Conservation (phyloP, 768 basidiomycete genomes). For the Pluteus cervinus region DNA sequence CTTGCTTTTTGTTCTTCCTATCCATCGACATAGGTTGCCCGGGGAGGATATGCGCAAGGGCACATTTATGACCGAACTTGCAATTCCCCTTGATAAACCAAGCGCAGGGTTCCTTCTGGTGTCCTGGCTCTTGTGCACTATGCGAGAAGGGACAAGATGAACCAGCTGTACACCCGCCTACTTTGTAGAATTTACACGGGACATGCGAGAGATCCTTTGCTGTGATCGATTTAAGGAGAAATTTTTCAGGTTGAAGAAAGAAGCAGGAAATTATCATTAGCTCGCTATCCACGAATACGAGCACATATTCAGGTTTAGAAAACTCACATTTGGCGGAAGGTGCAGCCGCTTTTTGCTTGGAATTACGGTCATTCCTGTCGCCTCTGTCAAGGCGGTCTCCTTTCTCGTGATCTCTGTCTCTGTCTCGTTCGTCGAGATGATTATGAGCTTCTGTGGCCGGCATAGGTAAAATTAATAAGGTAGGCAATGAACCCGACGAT, state of each 20-base stretch:
- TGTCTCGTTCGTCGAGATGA: conserved; percentile 17
- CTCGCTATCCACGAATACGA: too few species aligned
- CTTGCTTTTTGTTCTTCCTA: conserved; percentile 93
- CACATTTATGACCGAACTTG: conserved; percentile 73
- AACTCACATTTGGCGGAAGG: too few species aligned
- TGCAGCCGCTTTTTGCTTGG: conserved; percentile 23
- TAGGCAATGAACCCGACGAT: too few species aligned
- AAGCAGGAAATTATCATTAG: too few species aligned
- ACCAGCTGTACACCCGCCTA: conserved; percentile 91
- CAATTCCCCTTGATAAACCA: conserved; percentile 94
- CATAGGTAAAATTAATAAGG: too few species aligned
- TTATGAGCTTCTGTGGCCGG: too few species aligned
- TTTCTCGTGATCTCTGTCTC: conserved; percentile 18
- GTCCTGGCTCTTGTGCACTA: conserved; percentile 60
- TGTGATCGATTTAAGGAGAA: conserved; percentile 18
- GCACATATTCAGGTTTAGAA: too few species aligned
- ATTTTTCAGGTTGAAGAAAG: conserved; percentile 20
- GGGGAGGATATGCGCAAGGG: conserved; percentile 89
- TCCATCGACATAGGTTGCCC: conserved; percentile 96
- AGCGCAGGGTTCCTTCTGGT: conserved; percentile 74
- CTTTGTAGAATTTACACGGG: conserved; percentile 96
- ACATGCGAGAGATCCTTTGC: conserved; percentile 93
- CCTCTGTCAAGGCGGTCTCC: conserved; percentile 16
- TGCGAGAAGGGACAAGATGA: conserved; percentile 97
- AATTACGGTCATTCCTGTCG: too few species aligned